Evolutionary conservation across 768 basidiomycete genomes (phyloP).

Genomic region (Pleurotus sapidus): DNA sequence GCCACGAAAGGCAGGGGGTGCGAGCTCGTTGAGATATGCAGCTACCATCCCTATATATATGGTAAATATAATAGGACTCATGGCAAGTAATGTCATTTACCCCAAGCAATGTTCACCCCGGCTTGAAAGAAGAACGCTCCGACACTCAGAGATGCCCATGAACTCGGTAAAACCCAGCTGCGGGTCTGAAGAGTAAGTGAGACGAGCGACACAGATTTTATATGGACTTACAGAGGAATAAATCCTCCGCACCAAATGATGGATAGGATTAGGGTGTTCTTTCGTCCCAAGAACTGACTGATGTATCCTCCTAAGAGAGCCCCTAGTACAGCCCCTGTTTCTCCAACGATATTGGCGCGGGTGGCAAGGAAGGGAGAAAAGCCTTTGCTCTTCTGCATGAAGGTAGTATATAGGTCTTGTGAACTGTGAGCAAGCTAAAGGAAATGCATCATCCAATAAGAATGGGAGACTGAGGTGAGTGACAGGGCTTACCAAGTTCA

Average conservation of each 20-base stretch:
- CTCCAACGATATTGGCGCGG: conserved; percentile 59
- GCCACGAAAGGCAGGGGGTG: conserved; percentile 66
- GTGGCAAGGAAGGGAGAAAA: conserved; percentile 46
- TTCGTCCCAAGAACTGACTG: conserved; percentile 59
- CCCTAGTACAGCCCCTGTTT: conserved; percentile 24
- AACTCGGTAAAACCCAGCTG: conserved; percentile 60
- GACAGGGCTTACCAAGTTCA: conserved; percentile 11
- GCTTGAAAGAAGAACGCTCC: conserved; percentile 61
- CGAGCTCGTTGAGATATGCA: conserved; percentile 60
- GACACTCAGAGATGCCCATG: conserved; percentile 51
- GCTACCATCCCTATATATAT: conserved; percentile 27
- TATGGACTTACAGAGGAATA: conserved; percentile 11
- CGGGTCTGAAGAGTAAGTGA: background rate
- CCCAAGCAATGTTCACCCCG: conserved; percentile 72
- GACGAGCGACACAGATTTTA: background rate
- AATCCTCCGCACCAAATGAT: conserved; percentile 13
- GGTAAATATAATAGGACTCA: background rate
- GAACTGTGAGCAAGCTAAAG: conserved; percentile 12
- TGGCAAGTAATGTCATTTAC: conserved; percentile 13
- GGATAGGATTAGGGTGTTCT: conserved; percentile 43
- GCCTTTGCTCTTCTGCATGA: conserved; percentile 46
- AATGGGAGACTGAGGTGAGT: background rate
- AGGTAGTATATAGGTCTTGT: conserved; percentile 58
- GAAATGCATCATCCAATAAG: background rate
- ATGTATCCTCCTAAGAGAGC: conserved; percentile 53